Base-by-base conservation (phyloP, 2,329 filamentous ascomycete genomes). In the Trichoderma sp. region DNA sequence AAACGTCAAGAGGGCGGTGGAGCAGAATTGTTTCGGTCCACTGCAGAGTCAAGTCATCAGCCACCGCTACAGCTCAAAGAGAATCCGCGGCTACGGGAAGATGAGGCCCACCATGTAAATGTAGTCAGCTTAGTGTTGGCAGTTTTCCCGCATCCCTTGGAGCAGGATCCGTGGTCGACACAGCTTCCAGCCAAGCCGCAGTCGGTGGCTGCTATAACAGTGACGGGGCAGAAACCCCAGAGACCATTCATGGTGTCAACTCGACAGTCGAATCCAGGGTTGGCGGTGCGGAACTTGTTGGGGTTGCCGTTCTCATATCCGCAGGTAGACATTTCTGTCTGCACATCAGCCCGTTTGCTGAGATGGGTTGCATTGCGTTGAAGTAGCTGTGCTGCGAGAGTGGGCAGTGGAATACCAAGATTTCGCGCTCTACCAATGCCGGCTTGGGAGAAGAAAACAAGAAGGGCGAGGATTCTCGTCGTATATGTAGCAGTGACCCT, bases 161-260 rank as follows among this genome's bases (percentile, higher is more conserved):
- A 73, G 37, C 80, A 82, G 1, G 67, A 37, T 29, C 73, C 64
- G 1, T 57, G 65, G 63, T 81, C 80, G 9, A 76, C 45, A 54
- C 80, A 82, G 12, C 71, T 73, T 2, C 75, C 79, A 0, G 76
- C 78, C 13, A 82, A 63, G 1, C 78, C 78, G 39, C 80, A 82
- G 65, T 81, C 79, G 0, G 72, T 74, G 2, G 78, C 79, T 0
- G 71, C 57, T 3, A 77, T 69, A 3, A 81, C 77, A 0, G 74
- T 78, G 0, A 75, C 77, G 1, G 78, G 77, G 57, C 79, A 82
- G 72, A 81, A 79, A 0, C 79, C 80, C 79, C 79, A 81, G 4
- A 81, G 71, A 0, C 73, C 76, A 19, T 77, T 72, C 5, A 67
- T 42, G 1, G 74, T 73, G 53, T 81, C 78, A 3, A 81, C 72